phyloP scores from a whole-genome alignment of 495 filamentous ascomycete genomes.

The Diplogelasinospora grovesii region DNA sequence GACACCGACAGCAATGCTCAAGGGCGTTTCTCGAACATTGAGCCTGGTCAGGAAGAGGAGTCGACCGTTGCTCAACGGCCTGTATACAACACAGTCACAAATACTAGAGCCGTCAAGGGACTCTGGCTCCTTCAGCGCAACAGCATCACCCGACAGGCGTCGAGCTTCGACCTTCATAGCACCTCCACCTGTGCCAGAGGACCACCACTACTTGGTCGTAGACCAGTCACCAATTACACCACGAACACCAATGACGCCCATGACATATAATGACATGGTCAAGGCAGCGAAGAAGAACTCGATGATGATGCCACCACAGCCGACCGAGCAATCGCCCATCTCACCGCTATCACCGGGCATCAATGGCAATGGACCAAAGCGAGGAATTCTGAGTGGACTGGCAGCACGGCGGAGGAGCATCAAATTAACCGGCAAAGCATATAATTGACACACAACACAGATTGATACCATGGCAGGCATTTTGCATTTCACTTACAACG shows the following conservation, averaged over 20 bases:
- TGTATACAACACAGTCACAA: conserved; percentile 15
- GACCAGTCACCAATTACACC: too few species aligned
- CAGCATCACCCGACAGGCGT: too few species aligned
- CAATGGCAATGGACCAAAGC: conserved; percentile 20
- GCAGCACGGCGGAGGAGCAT: conserved; percentile 35
- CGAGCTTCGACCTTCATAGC: too few species aligned
- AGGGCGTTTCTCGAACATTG: conserved; percentile 36
- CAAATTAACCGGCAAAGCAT: conserved; percentile 25
- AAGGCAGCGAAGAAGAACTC: conserved; percentile 30
- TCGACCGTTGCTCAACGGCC: conserved; percentile 31
- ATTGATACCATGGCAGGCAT: too few species aligned
- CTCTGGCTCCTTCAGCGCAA: too few species aligned
- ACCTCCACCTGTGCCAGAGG: too few species aligned
- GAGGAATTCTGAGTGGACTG: conserved; percentile 36
- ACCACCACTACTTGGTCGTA: too few species aligned
- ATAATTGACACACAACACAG: too few species aligned
- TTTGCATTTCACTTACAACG: too few species aligned
- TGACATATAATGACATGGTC: conserved; percentile 36
- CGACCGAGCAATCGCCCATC: conserved; percentile 11
- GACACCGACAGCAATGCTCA: conserved; percentile 36
- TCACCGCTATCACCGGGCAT: conserved; percentile 7
- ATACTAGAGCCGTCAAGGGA: too few species aligned
- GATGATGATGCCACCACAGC: conserved; percentile 16
- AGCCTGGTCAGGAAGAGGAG: conserved; percentile 42
- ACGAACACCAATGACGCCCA: conserved; percentile 25